phyloP scores from a whole-genome alignment of 768 basidiomycete species.

The Boletus subparvulus region DNA sequence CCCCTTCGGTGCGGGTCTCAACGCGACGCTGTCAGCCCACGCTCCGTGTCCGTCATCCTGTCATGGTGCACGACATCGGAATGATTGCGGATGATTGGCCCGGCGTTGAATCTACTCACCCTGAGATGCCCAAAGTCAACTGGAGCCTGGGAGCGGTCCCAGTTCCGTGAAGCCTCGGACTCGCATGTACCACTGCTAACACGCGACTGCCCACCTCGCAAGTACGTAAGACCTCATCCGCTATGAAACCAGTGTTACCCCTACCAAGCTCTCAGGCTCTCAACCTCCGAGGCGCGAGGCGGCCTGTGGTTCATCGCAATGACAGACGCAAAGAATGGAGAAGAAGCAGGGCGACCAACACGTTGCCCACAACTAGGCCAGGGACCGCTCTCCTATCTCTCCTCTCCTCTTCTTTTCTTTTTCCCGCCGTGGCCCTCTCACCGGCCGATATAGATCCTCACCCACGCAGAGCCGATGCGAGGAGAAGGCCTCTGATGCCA shows the following conservation, averaged over 20 bases:
- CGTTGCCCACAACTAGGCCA: slow-evolving; percentile 20
- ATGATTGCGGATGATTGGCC: not conserved
- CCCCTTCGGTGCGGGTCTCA: not conserved
- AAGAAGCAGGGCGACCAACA: slow-evolving; percentile 21
- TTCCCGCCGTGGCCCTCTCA: not conserved
- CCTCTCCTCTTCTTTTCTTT: slow-evolving; percentile 2
- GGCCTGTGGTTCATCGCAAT: slow-evolving; percentile 6
- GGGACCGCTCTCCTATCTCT: not conserved
- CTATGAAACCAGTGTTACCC: not conserved
- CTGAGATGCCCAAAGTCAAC: slow-evolving; percentile 1
- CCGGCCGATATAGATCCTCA: slow-evolving; percentile 1
- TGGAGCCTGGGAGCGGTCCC: not conserved
- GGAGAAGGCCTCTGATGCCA: not conserved
- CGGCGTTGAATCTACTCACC: not conserved
- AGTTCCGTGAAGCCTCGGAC: slow-evolving; percentile 14
- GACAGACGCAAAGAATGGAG: slow-evolving; percentile 9
- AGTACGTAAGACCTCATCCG: slow-evolving; percentile 8
- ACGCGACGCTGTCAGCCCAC: slow-evolving; percentile 2
- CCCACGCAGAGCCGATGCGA: slow-evolving; percentile 3
- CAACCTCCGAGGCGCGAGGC: slow-evolving; percentile 10
- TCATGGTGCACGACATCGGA: not conserved
- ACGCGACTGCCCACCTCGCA: slow-evolving; percentile 1
- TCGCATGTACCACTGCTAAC: not conserved
- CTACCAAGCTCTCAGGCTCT: not conserved
- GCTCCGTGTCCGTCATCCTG: slow-evolving; percentile 12